Evolutionary conservation across 148 eudicot genomes (phyloP), one percentile per base, ranked within the genome.

Genomic region (Amaranthus palmeri): DNA sequence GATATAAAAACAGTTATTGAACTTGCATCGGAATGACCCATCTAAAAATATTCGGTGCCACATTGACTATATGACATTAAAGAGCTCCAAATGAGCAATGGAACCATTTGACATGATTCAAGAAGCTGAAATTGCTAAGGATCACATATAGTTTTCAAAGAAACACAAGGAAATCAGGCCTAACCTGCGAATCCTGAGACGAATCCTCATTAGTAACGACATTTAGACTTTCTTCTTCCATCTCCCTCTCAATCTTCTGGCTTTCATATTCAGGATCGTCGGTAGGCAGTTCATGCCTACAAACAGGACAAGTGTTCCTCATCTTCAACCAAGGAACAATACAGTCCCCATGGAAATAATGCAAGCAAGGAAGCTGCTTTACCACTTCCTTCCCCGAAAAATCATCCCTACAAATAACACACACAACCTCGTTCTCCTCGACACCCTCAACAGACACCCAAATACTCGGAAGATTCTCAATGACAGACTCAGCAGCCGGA

Each of bases 221-320:
- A 71, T 43, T 65, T 17, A 17, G 53, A 53, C 67, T 25, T 25
- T 25, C 83, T 54, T 57, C 73, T 59, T 48, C 69, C 42, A 10
- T 18, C 69, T 65, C 69, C 69, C 81, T 75, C 74, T 68, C 79
- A 41, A 72, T 79, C 77, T 83, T 89, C 78, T 85, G 78, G 76
- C 42, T 78, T 85, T 93, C 97, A 57, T 93, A 93, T 63, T 89
- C 96, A 2, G 80, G 78, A 84, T 93, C 97, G 80, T 93, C 98
- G 0, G 98, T 93, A 6, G 97, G 98, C 83, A 93, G 80, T 85
- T 93, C 97, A 81, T 80, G 79, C 70, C 98, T 85, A 83, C 98
- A 93, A 83, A 93, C 90, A 11, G 98, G 98, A 72, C 98, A 93
- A 0, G 97, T 87, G 72, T 93, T 93, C 6, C 97, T 88, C 54